A percentile compares a stretch with the other conserved stretches of the same genome.
Evolutionary conservation across 2,329 filamentous ascomycete genomes (phyloP).

Genomic region (Aureobasidium sp.): DNA sequence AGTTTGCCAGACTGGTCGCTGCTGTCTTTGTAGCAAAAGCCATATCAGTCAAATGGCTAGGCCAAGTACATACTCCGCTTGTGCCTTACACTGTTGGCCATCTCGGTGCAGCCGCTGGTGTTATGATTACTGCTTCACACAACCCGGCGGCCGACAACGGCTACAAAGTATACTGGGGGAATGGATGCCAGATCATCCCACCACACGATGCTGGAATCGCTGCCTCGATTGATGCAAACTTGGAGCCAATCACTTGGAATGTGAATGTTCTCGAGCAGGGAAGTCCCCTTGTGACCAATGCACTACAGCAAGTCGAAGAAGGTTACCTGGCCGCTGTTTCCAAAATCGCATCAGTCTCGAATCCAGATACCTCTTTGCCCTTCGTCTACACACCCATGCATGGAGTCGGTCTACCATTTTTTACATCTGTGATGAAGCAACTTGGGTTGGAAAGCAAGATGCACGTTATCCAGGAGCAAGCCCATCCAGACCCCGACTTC

Average conservation of each 20-base stretch:
- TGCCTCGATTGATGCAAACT: constrained; percentile 45
- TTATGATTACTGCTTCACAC: constrained; percentile 60
- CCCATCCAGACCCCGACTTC: constrained; percentile 53
- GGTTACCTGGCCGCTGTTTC: constrained; percentile 6
- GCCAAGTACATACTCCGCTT: constrained; percentile 50
- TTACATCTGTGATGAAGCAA: constrained; percentile 32
- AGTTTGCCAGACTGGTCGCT: constrained; percentile 51
- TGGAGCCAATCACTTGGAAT: constrained; percentile 44
- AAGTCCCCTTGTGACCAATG: background rate
- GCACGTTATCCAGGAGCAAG: constrained; percentile 42
- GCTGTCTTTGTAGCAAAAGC: constrained; percentile 50
- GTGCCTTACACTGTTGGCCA: constrained; percentile 52
- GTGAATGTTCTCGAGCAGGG: background rate
- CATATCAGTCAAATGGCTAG: constrained; percentile 52
- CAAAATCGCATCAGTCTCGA: background rate
- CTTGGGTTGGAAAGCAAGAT: constrained; percentile 36
- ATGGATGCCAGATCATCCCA: constrained; percentile 57
- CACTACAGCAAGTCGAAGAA: background rate
- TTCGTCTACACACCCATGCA: constrained; percentile 52
- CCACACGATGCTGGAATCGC: constrained; percentile 53
- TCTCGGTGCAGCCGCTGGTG: constrained; percentile 47
- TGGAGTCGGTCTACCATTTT: constrained; percentile 43
- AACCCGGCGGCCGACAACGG: constrained; percentile 57
- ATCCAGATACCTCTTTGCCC: constrained; percentile 9
- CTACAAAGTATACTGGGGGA: constrained; percentile 59